Base-by-base conservation (phyloP, 2,329 filamentous ascomycete species). In the Periconia digitata region DNA sequence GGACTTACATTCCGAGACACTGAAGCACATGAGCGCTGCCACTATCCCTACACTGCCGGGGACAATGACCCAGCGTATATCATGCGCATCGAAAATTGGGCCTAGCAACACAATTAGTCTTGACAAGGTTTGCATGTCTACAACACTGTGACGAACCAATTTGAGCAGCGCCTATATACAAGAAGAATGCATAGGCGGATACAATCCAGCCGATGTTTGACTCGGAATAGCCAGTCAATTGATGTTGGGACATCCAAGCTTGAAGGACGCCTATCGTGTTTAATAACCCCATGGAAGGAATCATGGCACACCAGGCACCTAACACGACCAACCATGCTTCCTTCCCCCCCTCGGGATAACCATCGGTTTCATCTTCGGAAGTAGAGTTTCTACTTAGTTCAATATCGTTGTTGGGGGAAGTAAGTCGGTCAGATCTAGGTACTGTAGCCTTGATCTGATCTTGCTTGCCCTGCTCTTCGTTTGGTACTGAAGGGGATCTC, bases 191-290 rank as follows among this genome's bases (percentile, higher is more conserved):
- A 49, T 70, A 75, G 1, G 64, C 56, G 10, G 71, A 69, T 46
- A 70, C 73, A 17, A 76, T 75, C 74, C 73, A 75, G 1, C 72
- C 72, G 23, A 72, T 71, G 13, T 58, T 65, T 0, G 66, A 67
- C 16, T 66, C 50, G 1, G 70, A 66, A 18, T 71, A 70, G 1
- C 53, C 53, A 2, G 51, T 49, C n/a, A 76, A 55, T 44, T 74
- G 69, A 47, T 74, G 63, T 1, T 61, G 57, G 24, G 59, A 62
- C 3, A 72, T 64, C 66, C 69, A 75, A 1, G 72, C 67, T 45
- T 75, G 68, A 2, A 75, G 57, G 6, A 71, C 66, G 0, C 70
- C 70, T 12, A 73, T 53, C 2, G 62, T 71, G 36, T 74, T 74
- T 48, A 72, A 52, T n/a, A 74, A 35, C 8, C 74, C 74, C 47